Evolutionary conservation across 345 rosid genomes (phyloP).

Genomic region (Rhodamnia argentea): DNA sequence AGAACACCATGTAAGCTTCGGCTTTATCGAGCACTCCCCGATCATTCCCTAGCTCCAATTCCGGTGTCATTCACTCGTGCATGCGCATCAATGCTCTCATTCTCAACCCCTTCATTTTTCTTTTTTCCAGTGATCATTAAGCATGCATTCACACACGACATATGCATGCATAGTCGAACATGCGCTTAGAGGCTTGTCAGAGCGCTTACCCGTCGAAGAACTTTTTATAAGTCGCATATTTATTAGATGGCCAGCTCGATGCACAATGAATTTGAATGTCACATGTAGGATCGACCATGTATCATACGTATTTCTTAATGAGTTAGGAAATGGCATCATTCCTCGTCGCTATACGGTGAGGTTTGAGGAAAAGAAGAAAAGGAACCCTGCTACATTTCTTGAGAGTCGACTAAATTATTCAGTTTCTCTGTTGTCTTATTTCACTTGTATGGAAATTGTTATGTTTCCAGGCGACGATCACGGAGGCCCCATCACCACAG

Average conservation of each 20-base stretch:
- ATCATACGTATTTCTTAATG: neutral
- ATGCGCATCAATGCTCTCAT: neutral
- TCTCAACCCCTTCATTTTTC: neutral
- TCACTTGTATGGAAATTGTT: no score
- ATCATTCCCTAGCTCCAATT: neutral
- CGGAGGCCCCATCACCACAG: constrained; percentile 32
- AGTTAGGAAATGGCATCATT: neutral
- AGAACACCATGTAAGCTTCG: neutral
- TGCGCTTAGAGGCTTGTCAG: neutral
- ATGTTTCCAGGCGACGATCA: constrained; percentile 10
- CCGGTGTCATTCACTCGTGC: neutral
- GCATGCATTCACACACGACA: neutral
- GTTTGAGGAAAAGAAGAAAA: neutral
- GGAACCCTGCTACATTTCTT: neutral
- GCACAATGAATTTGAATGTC: neutral
- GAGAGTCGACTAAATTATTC: neutral
- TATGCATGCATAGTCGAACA: neutral
- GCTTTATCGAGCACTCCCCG: neutral
- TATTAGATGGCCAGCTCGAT: neutral
- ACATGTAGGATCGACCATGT: neutral
- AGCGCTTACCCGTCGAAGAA: neutral
- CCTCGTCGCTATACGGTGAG: no score
- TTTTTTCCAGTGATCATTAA: neutral
- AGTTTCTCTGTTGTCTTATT: neutral
- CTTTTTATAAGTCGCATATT: neutral